Evolutionary conservation across 352 stramenopile species (phyloP), one percentile per base, ranked within the genome.

Genomic region (Globisporangium irregulare): DNA sequence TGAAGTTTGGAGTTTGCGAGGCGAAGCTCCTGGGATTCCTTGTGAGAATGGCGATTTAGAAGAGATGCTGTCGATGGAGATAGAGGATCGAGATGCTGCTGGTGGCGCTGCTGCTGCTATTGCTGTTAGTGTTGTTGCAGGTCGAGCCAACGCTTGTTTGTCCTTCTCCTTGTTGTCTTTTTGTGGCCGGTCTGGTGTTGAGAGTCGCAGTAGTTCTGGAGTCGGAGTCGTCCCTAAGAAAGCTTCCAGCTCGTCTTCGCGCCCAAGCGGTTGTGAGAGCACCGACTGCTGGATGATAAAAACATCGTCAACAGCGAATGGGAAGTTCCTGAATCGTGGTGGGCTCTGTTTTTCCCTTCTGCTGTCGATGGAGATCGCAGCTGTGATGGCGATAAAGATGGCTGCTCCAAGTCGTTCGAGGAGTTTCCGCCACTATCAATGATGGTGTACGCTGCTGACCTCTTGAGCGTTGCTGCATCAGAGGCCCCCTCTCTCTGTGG

Each of bases 241-340:
- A 24, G 15, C 1, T 15, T 57, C 27, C 25, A 43, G n/a, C 9
- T 55, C n/a, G n/a, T 73, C 67, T 60, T 78, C 70, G 24, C 58
- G 71, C 29, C 72, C 74, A 14, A 76, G 56, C 3, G 70, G 62
- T 1, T 73, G 7, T 24, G 70, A 78, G 34, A 79, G 67, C 4
- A 74, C 62, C 2, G 73, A 78, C 59, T 73, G 68, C 64, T 81
- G 72, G 12, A 81, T 71, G 12, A 61, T 61, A 53, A 81, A 29
- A 9, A 74, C 57, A 18, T 71, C 64, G 2, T 43, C 32, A 24
- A 79, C 46, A n/a, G 69, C 5, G 48, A 55, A 36, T 38, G 24
- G 10, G 4, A 0, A 50, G 34, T 7, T 51, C 4, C 32, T 1
- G 34, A 32, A 38, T 38, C 8, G 25, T 59, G 24, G 24, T 34